Base-by-base conservation (phyloP, 306 rosid species). In the Cucumis cinereus region DNA sequence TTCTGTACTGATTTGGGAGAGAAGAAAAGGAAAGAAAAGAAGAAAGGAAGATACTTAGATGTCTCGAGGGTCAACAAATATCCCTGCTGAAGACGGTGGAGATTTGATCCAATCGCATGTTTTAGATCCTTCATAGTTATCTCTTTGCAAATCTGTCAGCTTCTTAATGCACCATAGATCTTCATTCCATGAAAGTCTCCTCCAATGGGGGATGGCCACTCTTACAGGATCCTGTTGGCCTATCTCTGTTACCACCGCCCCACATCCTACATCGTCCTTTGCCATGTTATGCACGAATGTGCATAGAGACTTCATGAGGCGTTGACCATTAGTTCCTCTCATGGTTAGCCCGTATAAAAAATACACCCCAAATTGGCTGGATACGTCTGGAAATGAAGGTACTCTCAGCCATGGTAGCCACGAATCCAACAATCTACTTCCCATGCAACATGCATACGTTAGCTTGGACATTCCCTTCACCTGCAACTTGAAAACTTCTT, bases 31-130 rank as follows among this genome's bases (percentile, higher is more conserved):
- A 49, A 28, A 5, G 10, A 58, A 43, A 17, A 40, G 49, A 7
- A 30, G 78, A 61, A 17, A 41, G 52, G 10, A 84, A 72, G 59
- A 72, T 33, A 70, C 41, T 90, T 81, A 93, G 77, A 89, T 84
- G 77, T 90, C 98, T 33, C 98, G 85, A 54, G 98, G 98, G 72
- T 93, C 98, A 77, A 91, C 97, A 77, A 93, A 93, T 28, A 91
- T 88, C 7, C 80, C 88, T 0, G 87, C 59, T 2, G 91, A 81
- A 74, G 91, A 81, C 16, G 90, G 79, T 64, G 79, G 85, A 47
- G 85, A 82, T 59, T 77, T 76, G 20, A 79, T 78, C 83, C 76
- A 72, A 72, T 72, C 24, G 47, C 24, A 24, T 22, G 57, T 73
- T 61, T 84, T 87, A 76, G 66, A 52, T 55, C 78, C 60, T 23